Evolutionary conservation across 306 rosid species (phyloP).

Genomic region (Hippophae gyantsensis): DNA sequence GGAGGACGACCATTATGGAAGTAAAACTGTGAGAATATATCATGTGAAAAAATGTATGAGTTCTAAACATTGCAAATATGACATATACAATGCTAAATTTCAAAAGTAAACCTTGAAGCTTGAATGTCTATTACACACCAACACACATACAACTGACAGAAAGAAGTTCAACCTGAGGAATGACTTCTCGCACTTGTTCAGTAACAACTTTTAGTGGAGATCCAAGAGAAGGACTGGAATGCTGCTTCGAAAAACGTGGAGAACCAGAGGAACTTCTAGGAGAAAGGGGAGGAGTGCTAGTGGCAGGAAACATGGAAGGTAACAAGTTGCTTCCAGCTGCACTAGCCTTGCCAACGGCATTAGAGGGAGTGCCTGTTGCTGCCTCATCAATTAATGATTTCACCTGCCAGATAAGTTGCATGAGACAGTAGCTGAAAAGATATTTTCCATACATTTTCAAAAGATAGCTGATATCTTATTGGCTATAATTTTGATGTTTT

Average conservation of each 20-base stretch:
- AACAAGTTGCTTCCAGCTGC: background rate
- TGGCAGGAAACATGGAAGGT: background rate
- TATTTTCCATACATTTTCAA: too few species aligned
- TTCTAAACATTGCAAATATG: background rate
- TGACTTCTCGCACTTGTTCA: background rate
- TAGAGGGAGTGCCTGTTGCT: background rate
- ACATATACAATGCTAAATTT: too few species aligned
- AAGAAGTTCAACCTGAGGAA: background rate
- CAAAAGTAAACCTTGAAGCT: too few species aligned
- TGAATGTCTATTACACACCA: background rate
- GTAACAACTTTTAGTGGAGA: background rate
- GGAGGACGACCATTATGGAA: background rate
- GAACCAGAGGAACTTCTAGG: background rate
- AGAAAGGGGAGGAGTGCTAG: background rate
- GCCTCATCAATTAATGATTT: background rate
- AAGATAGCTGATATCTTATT: too few species aligned
- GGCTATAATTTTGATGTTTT: too few species aligned
- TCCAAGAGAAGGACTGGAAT: background rate
- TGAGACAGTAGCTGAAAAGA: too few species aligned
- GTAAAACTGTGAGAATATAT: background rate
- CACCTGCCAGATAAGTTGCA: background rate
- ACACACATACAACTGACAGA: background rate
- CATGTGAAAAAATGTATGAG: background rate
- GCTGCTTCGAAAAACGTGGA: background rate
- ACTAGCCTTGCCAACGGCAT: background rate